phyloP scores from a whole-genome alignment of 805 yeast genomes.

The Dipodascopsis tothii region DNA sequence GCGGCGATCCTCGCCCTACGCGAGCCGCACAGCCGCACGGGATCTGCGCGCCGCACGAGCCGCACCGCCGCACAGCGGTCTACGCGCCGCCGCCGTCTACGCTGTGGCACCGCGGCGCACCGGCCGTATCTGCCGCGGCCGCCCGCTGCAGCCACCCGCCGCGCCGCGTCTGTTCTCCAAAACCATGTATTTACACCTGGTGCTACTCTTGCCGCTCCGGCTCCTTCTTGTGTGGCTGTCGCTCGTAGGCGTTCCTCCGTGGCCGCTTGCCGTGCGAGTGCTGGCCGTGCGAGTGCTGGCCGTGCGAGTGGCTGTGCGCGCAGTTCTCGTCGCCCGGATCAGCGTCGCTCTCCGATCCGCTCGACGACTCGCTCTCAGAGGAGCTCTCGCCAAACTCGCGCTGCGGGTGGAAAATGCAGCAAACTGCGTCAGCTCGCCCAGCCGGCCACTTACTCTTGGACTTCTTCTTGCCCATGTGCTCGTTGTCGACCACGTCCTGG shows the following conservation, averaged over 20 bases:
- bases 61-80: no score
- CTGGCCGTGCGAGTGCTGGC: constrained; percentile 14
- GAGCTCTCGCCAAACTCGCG: constrained; percentile 35
- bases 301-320: constrained; percentile 4
- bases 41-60: no score
- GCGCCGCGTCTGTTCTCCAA: no score
- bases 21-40: no score
- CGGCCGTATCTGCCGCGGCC: no score
- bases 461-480: constrained; percentile 77
- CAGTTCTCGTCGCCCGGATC: constrained; percentile 36
- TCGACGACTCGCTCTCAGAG: constrained; percentile 30
- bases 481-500: constrained; percentile 83
- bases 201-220: no score
- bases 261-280: constrained; percentile 34
- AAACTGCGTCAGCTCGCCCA: constrained; percentile 36
- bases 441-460: constrained; percentile 48
- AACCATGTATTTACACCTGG: no score
- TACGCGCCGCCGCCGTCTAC: no score
- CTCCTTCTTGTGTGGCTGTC: constrained; percentile 48
- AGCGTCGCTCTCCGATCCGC: constrained; percentile 33
- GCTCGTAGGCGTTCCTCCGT: constrained; percentile 79
- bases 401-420: constrained; percentile 50
- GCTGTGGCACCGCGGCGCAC: no score
- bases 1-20: no score
- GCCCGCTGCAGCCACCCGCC: no score